Evolutionary conservation across 495 filamentous ascomycete species (phyloP), one percentile per base, ranked within the genome.

Genomic region (Hypoxylon cercidicola): DNA sequence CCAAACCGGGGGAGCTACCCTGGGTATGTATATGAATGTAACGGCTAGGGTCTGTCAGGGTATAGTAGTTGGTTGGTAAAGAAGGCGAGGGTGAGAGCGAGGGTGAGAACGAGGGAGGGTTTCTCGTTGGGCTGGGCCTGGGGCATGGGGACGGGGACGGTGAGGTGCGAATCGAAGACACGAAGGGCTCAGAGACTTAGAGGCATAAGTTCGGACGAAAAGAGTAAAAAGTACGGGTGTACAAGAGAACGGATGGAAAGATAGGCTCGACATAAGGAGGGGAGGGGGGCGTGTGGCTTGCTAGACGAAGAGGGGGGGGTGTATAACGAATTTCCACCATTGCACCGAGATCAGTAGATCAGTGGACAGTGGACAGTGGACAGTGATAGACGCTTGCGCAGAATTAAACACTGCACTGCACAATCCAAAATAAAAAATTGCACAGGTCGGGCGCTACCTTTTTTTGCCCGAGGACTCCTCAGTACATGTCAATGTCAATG

Each of bases 141-240:
- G 34, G 34, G 3, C 39, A 41, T 56, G 35, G 46, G 32, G 35
- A 43, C 34, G 39, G n/a, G 62, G 57, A 58, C 53, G 47, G 53
- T 62, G 53, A 62, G 51, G 48, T 67, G 58, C 45, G 50, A 55
- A 55, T 62, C 54, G 46, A 59, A 62, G 53, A 62, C 54, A 53
- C 18, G 53, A 62, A 48, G 35, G 35, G 15, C 48, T 51, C 25
- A 65, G 34, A 50, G 20, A 37, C 32, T 45, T 55, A 60, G 50
- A 40, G 34, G 11, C 19, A 54, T 37, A 61, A 52, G 64, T 67
- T 67, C 64, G 58, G 64, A 67, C 64, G 64, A 67, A 67, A 67
- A 62, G 58, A 62, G 64, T 32, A 32, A 32, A 67, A 48, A 41
- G 58, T 62, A 53, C 51, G 23, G 9, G 19, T 16, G 63, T 67